Conservation (phyloP, 768 basidiomycete genomes). For the Candolleomyces eurysporus region DNA sequence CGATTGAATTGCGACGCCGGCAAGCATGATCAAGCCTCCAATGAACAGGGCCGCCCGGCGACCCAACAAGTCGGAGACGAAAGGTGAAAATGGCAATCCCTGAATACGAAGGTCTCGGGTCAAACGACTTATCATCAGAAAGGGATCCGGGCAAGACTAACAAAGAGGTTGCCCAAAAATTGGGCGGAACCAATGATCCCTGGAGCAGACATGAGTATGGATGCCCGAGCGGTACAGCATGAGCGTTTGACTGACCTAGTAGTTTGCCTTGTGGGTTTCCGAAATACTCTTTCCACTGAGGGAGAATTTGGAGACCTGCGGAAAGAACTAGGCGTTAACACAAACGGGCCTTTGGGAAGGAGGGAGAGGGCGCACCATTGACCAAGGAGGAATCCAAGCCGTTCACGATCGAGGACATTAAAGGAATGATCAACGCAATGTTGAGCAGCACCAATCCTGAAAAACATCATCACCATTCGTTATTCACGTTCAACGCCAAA, state of each 20-base stretch:
- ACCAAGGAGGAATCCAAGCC: slow-evolving; percentile 70
- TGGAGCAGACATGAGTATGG: slow-evolving; percentile 17
- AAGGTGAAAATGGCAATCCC: slow-evolving; percentile 63
- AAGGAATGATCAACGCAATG: slow-evolving; percentile 55
- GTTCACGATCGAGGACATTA: slow-evolving; percentile 65
- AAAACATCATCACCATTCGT: not conserved
- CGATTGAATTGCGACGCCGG: slow-evolving; percentile 58
- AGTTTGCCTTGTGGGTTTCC: slow-evolving; percentile 47
- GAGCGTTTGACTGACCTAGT: slow-evolving; percentile 35
- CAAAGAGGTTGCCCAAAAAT: slow-evolving; percentile 51
- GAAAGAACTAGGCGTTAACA: not conserved
- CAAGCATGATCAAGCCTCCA: slow-evolving; percentile 62
- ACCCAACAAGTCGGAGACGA: slow-evolving; percentile 59
- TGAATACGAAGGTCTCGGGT: slow-evolving; percentile 16
- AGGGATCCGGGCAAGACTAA: slow-evolving; percentile 21
- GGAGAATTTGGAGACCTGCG: slow-evolving; percentile 64
- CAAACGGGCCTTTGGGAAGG: not conserved
- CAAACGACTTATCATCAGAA: slow-evolving; percentile 27
- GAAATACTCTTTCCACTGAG: slow-evolving; percentile 61
- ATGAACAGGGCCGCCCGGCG: slow-evolving; percentile 57
- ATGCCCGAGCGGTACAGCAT: not conserved
- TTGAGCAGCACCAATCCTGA: slow-evolving; percentile 59
- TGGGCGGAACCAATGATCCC: slow-evolving; percentile 68
- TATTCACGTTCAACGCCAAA: too few species aligned
- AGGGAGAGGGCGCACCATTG: slow-evolving; percentile 34